Percentiles rank a stretch among this genome's conserved stretches.
These are phyloP conservation scores for Amyloporia xantha DNA, from an alignment of 768 basidiomycete species.

Conservation along the genomic window DNA sequence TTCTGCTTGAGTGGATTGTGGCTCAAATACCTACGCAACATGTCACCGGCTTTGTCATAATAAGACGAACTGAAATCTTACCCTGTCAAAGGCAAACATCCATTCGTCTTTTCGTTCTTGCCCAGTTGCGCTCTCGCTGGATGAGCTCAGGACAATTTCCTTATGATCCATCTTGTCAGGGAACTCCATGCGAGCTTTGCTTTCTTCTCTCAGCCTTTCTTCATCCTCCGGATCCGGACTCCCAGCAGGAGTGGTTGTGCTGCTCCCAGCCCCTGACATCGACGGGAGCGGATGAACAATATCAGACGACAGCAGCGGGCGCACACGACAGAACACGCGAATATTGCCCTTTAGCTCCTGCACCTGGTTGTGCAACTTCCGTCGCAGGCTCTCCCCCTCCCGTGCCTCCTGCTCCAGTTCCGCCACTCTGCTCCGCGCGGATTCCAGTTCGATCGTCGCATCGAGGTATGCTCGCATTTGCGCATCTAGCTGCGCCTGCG, in stretches of 20 bases:
- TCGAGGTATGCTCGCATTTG: slow-evolving; percentile 47
- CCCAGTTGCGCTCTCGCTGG: slow-evolving; percentile 76
- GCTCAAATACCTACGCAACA: slow-evolving; percentile 81
- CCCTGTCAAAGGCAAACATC: slow-evolving; percentile 79
- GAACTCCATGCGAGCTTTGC: slow-evolving; percentile 46
- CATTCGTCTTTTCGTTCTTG: slow-evolving; percentile 75
- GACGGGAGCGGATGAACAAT: slow-evolving; percentile 18
- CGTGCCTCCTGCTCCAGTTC: slow-evolving; percentile 65
- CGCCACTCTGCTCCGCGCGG: slow-evolving; percentile 46
- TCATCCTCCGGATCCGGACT: slow-evolving; percentile 25
- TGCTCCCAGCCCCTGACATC: too few species aligned
- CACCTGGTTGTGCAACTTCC: slow-evolving; percentile 87
- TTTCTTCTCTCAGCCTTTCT: slow-evolving; percentile 35
- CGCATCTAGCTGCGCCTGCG: slow-evolving; percentile 41
- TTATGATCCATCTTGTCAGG: slow-evolving; percentile 72
- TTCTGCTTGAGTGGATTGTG: slow-evolving; percentile 68
- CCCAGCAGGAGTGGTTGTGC: slow-evolving; percentile 25
- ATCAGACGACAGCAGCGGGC: slow-evolving; percentile 64
- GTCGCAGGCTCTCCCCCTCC: slow-evolving; percentile 70
- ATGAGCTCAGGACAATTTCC: slow-evolving; percentile 67
- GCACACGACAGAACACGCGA: slow-evolving; percentile 89
- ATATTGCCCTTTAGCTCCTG: slow-evolving; percentile 93
- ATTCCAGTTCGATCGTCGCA: slow-evolving; percentile 48
- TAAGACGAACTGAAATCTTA: too few species aligned
- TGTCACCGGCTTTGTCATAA: too few species aligned